A percentile compares a stretch with the other conserved stretches of the same genome.
These are phyloP conservation scores for Gastrolobium bilobum DNA, from an alignment of 306 rosid genomes.

Conservation along the genomic window DNA sequence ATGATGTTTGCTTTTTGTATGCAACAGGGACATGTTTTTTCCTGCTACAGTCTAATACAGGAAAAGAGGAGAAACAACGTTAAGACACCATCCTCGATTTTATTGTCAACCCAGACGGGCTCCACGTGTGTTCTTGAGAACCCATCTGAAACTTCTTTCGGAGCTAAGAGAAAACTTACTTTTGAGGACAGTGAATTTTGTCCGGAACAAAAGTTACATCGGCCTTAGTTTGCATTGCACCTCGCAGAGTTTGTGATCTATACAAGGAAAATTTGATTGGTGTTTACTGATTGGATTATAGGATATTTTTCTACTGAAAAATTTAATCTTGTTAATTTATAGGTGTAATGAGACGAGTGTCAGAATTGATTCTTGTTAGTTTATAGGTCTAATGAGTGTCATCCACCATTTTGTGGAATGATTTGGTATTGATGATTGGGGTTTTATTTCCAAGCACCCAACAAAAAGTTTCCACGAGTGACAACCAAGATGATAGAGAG, in stretches of 20 bases:
- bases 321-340: constrained; percentile 57
- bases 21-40: constrained; percentile 75
- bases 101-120: constrained; percentile 53
- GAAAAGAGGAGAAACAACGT: constrained; percentile 55
- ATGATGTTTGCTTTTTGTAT: constrained; percentile 34
- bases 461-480: constrained; percentile 60
- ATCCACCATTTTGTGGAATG: constrained; percentile 64
- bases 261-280: constrained; percentile 42
- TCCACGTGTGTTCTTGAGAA: constrained; percentile 62
- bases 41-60: constrained; percentile 75
- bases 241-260: constrained; percentile 48
- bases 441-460: constrained; percentile 70
- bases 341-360: constrained; percentile 53
- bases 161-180: constrained; percentile 80
- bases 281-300: constrained; percentile 66
- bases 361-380: constrained; percentile 51
- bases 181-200: constrained; percentile 62
- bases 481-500: constrained; percentile 62
- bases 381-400: constrained; percentile 61
- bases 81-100: constrained; percentile 66
- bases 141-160: constrained; percentile 55
- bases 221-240: constrained; percentile 51
- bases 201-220: constrained; percentile 58
- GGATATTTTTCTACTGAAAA: constrained; percentile 49
- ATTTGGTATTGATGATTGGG: constrained; percentile 74